Base-by-base conservation (phyloP, 208 protist genomes). In the Wallacemonas sp. region DNA sequence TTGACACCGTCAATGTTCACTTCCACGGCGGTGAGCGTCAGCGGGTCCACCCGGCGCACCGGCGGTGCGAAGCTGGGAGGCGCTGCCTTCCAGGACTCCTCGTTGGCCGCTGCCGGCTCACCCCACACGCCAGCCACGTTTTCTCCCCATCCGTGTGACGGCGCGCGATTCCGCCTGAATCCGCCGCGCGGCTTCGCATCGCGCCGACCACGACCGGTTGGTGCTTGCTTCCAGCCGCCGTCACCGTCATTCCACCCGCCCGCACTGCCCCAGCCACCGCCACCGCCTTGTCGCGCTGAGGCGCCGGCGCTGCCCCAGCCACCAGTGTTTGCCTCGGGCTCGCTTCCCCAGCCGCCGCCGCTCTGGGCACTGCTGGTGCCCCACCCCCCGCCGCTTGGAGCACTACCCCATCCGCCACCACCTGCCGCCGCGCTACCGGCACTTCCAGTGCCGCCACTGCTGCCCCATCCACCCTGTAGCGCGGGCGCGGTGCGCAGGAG, bases 1-100 rank as follows among this genome's bases (percentile, higher is more conserved):
- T 93, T 92, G 33, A 95, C 78, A 0, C 89, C 89, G 63, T 95
- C 89, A 42, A 95, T 89, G 65, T 80, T 76, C 48, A 95, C 89
- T 69, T 95, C 89, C 13, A 89, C 89, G 10, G 89, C 89, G 21
- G 89, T 95, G 42, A 95, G 83, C 26, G 89, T 92, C 44, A 95
- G 75, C 9, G 89, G 89, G 68, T 95, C 89, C 10, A 95, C 83
- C 46, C 89, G 89, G 44, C 86, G 81, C 39, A 93, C 87, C 13
- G 89, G 86, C 48, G 86, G 86, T 17, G 83, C 76, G 55, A 95
- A 95, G 67, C 83, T 91, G 4, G 89, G 89, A 26, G 89, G 83
- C 4, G 89, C 84, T 8, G 86, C 78, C 29, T 66, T 77, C 89
- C 89, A 95, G 19, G 77, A 83, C 3, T 90, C 89, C 64, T 90